A percentile compares a stretch with the other conserved stretches of the same genome.
These are phyloP conservation scores for Hanseniaspora jakobsenii DNA, from an alignment of 805 yeast genomes.

Conservation along the genomic window DNA sequence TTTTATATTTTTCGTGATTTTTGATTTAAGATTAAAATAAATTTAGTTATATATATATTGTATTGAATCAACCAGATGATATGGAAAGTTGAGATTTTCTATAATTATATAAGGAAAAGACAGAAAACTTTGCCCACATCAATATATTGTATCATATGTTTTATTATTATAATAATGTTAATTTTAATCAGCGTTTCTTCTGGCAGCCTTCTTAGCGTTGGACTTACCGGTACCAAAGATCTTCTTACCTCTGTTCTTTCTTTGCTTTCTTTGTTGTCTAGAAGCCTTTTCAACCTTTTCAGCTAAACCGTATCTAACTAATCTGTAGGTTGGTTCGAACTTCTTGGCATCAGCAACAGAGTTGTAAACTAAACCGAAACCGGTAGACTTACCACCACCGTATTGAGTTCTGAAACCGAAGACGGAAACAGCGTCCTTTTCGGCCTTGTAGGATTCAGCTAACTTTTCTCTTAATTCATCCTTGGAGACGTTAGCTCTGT, in stretches of 20 bases:
- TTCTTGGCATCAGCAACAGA: slow-evolving; percentile 94
- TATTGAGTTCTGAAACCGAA: slow-evolving; percentile 98
- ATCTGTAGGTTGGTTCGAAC: slow-evolving; percentile 98
- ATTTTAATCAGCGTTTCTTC: slow-evolving; percentile 70
- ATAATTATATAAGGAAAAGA: too few relatives aligned
- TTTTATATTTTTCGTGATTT: too few relatives aligned
- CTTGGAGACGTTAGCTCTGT: slow-evolving; percentile 97
- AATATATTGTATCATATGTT: too few relatives aligned
- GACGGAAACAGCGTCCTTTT: slow-evolving; percentile 88
- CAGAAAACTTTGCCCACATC: too few relatives aligned
- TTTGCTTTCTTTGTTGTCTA: slow-evolving; percentile 99
- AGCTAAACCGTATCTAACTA: slow-evolving; percentile 97
- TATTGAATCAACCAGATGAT: too few relatives aligned
- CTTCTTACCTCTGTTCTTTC: slow-evolving; percentile 99
- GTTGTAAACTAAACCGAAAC: slow-evolving; percentile 98
- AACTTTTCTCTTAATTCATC: slow-evolving; percentile 95
- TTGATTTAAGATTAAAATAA: too few relatives aligned
- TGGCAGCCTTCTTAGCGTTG: slow-evolving; percentile 85
- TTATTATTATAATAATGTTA: slow-evolving; percentile 1
- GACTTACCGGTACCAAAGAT: slow-evolving; percentile 95
- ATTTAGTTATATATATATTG: too few relatives aligned
- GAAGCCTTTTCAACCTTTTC: slow-evolving; percentile 92
- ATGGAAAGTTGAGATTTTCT: too few relatives aligned
- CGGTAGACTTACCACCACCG: slow-evolving; percentile 99
- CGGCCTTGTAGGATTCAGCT: slow-evolving; percentile 80